Base-by-base conservation (phyloP, 805 yeast species). In the Yamadazyma insecticola region DNA sequence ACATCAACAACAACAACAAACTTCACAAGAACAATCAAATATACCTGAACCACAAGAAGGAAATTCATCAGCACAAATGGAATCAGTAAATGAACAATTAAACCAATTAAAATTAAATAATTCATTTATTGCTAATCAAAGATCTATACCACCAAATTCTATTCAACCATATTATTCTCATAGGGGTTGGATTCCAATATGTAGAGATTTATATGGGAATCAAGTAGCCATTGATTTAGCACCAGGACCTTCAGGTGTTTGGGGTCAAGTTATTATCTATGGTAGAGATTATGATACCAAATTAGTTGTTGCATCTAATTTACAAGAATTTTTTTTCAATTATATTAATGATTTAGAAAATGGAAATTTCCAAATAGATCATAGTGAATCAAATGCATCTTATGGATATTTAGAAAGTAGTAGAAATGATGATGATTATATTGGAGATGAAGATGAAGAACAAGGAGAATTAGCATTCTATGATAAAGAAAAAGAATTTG, bases 271-370 rank as follows among this genome's bases (percentile, higher is more conserved):
- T 16, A 66, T 66, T 29, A 40, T 66, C 13, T 66, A 61, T 36
- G 72, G 72, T 11, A 53, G 72, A 35, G 70, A 66, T 32, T 66
- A 49, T 39, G 72, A 66, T 43, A 63, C 67, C 24, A 66, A 66
- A 42, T 48, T 63, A 35, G 67, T 62, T 12, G 38, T 66, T 28
- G 69, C 71, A 5, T 30, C 41, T 8, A 49, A 40, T 31, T 61
- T 64, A 33, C 63, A 60, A 33, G 70, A 65, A 36, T 64, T 66
- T 35, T 42, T 66, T 9, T 65, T 57, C 40, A 45, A 43, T n/a
- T 60, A 44, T 32, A 60, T 64, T 9, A 40, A 42, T 15, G 72
- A 66, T 48, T 55, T 65, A 42, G 70, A 65, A 47, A 45, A 46
- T 19, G 71, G 71, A 11, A 63, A 61, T 39, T 66, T 44, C 45